phyloP scores from a whole-genome alignment of 106 monocot species.

The Platanthera zijinensis region DNA sequence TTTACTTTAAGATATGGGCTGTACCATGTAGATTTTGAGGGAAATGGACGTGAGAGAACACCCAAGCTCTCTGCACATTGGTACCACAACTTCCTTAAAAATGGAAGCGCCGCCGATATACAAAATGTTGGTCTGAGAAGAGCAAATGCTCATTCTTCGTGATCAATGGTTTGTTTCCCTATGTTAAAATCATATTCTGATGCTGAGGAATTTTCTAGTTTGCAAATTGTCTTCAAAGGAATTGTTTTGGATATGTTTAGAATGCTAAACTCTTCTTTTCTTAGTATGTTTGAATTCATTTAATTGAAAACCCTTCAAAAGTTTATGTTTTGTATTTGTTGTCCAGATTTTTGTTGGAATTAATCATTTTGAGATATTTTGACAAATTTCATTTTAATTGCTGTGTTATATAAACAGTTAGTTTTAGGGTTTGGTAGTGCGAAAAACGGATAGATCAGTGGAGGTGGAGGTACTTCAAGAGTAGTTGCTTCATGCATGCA shows the following conservation, averaged over 20 bases:
- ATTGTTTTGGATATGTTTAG: neutral
- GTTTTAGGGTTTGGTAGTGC: no score
- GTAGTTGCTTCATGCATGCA: no score
- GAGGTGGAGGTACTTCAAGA: no score
- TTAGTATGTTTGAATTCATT: no score
- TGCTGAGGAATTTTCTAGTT: neutral
- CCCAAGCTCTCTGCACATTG: conserved; percentile 62
- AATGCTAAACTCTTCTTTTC: no score
- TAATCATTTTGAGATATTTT: no score
- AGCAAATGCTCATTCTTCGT: neutral
- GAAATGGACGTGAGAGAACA: conserved; percentile 17
- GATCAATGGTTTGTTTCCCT: neutral
- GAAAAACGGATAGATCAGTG: no score
- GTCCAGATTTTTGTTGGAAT: no score
- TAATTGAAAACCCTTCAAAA: no score
- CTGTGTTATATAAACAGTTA: no score
- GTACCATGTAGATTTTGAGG: conserved; percentile 50
- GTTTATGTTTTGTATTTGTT: no score
- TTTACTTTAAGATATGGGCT: conserved; percentile 32
- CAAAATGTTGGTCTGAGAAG: neutral
- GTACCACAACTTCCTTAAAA: conserved; percentile 49
- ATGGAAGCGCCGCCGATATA: neutral
- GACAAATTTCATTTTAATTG: no score
- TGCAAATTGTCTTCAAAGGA: neutral
- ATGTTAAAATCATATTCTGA: neutral